Evolutionary conservation across 768 basidiomycete genomes (phyloP), one percentile per base, ranked within the genome.

Genomic region (Amanita molliuscula): DNA sequence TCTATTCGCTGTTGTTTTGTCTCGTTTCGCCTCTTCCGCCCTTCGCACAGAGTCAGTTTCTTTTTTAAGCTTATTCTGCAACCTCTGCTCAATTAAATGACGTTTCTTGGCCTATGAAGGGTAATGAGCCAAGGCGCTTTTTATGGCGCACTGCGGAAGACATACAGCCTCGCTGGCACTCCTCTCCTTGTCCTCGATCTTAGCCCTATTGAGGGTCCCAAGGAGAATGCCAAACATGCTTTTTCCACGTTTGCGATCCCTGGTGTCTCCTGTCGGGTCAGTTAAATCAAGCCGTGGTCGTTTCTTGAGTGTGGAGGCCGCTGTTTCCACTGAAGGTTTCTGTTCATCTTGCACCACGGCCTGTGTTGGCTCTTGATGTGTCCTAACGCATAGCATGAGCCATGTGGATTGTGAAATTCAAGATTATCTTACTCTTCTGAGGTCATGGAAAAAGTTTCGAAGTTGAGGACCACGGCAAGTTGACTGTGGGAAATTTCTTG

Each of bases 11-110:
- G 61, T 54, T 44, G 78, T 78, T 66, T 87, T 87, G 67, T 88
- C 85, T 65, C 86, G 86, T 68, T 88, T 88, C 53, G 82, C 83
- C 67, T 90, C 87, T 73, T 88, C 88, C 57, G 83, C 81, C 65
- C 82, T 76, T 64, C 87, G 79, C 68, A 90, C 86, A 72, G 82
- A 74, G 66, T 87, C 87, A 74, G 83, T 87, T 65, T 91, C 88
- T 75, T 82, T 84, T 63, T 78, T 76, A 55, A 91, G 76, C 69
- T 88, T 90, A 70, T 74, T 74, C 73, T 89, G 87, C 70, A 91
- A 74, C 70, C 86, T 81, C 64, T 87, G 82, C 63, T 91, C 88
- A 62, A 85, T 84, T 61, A 84, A 60, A 56, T 87, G 85, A 55
- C 88, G 73, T 67, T 89, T 89, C 72, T 85, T 88, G 1, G 87